Conservation (phyloP, 441 rosid species). For the Raphanus hybrid region DNA sequence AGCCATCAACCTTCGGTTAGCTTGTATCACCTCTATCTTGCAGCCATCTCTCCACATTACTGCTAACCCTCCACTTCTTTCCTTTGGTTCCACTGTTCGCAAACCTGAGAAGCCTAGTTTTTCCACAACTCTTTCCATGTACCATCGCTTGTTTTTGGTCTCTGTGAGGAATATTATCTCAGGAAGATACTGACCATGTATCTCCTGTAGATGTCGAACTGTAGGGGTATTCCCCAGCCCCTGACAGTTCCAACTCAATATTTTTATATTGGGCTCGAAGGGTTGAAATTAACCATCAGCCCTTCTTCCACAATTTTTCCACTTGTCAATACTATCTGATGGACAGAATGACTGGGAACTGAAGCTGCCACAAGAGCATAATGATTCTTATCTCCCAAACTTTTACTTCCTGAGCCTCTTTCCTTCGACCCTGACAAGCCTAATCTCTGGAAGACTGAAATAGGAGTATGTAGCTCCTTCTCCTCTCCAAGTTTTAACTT, state of each 20-base stretch:
- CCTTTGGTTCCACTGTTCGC: not conserved
- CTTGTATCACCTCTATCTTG: not conserved
- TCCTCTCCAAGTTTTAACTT: too few species aligned
- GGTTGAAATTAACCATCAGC: not conserved
- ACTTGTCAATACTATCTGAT: not conserved
- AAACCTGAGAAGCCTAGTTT: not conserved
- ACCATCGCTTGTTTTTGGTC: not conserved
- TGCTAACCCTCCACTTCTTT: not conserved
- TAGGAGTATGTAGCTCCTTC: too few species aligned
- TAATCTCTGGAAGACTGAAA: too few species aligned
- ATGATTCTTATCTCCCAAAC: too few species aligned
- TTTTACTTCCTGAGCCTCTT: too few species aligned
- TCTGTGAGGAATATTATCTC: not conserved
- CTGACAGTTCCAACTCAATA: not conserved
- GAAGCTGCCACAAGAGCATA: too few species aligned
- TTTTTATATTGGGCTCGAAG: not conserved
- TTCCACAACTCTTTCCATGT: not conserved
- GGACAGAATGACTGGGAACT: not conserved
- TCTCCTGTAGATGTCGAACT: not conserved
- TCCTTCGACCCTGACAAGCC: too few species aligned
- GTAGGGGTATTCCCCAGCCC: not conserved
- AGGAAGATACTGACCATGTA: not conserved
- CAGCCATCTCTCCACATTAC: not conserved
- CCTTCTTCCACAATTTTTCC: not conserved
- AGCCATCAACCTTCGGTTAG: not conserved